Conservation (phyloP, 73 alveolate species). For the Durusdinium trenchii region DNA sequence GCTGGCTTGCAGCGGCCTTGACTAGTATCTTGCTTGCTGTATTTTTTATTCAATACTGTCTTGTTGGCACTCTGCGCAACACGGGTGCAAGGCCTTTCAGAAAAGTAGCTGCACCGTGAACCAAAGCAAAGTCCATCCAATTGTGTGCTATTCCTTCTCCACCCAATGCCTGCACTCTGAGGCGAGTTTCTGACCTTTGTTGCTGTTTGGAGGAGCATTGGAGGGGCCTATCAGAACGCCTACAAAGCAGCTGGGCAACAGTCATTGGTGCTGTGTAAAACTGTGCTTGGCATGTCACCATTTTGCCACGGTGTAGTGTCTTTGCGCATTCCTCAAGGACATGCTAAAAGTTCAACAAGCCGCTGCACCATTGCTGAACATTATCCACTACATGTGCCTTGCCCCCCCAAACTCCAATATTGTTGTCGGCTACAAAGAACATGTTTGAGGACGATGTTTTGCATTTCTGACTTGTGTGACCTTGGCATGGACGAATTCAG, state of each 20-base stretch:
- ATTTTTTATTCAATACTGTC: too few species aligned
- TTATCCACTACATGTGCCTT: constrained; percentile 62
- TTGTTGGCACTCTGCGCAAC: too few species aligned
- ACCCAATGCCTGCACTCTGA: not conserved
- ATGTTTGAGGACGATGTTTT: too few species aligned
- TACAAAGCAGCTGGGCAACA: constrained; percentile 54
- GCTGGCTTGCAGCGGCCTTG: too few species aligned
- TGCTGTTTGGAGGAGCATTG: constrained; percentile 73
- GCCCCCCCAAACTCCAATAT: too few species aligned
- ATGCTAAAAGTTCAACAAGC: constrained; percentile 72
- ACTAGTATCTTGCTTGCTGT: too few species aligned
- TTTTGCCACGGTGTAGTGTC: not conserved
- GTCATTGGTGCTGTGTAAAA: not conserved
- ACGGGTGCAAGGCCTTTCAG: too few species aligned
- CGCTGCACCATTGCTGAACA: constrained; percentile 57
- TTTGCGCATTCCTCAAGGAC: too few species aligned
- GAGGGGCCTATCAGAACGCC: constrained; percentile 59
- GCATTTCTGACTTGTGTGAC: not conserved
- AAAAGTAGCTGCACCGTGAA: not conserved
- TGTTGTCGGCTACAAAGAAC: too few species aligned
- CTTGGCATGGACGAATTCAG: not conserved
- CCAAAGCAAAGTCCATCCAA: not conserved
- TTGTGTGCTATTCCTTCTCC: not conserved
- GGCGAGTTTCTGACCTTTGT: constrained; percentile 60
- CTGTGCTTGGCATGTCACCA: not conserved